These are phyloP conservation scores for Blastobotrys peoriensis DNA, from an alignment of 805 yeast species.

Conservation along the genomic window DNA sequence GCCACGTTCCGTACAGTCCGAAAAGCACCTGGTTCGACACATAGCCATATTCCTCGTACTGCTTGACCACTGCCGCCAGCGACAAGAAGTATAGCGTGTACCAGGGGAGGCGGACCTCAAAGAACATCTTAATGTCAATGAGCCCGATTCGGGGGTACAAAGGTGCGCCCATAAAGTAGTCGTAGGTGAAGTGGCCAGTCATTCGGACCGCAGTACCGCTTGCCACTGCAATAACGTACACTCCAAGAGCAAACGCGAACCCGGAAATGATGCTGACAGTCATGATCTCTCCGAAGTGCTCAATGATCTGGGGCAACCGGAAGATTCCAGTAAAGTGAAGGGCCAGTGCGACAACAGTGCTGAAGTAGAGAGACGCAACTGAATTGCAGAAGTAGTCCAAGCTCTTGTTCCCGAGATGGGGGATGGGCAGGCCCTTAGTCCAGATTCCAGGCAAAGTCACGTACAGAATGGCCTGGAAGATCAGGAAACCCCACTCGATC, in stretches of 20 bases:
- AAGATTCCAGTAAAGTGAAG: conserved; percentile 73
- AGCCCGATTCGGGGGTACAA: conserved; percentile 92
- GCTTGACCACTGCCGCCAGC: conserved; percentile 68
- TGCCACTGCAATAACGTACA: conserved; percentile 63
- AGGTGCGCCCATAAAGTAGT: conserved; percentile 96
- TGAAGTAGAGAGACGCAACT: conserved; percentile 70
- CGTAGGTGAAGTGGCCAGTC: conserved; percentile 89
- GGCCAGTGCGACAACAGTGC: conserved; percentile 49
- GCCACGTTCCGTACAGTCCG: conserved; percentile 79
- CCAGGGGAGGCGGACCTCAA: conserved; percentile 97
- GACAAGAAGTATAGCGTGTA: conserved; percentile 76
- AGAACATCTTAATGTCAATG: conserved; percentile 92
- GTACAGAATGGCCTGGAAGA: conserved; percentile 67
- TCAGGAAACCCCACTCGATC: conserved; percentile 64
- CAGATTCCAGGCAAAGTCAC: conserved; percentile 86
- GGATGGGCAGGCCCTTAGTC: conserved; percentile 91
- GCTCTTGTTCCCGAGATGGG: conserved; percentile 71
- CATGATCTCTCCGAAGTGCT: conserved; percentile 87
- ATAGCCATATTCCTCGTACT: conserved; percentile 73
- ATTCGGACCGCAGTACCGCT: conserved; percentile 78
- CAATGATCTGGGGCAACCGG: conserved; percentile 68
- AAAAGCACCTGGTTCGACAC: conserved; percentile 71
- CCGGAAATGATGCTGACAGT: conserved; percentile 83
- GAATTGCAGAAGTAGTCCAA: conserved; percentile 94
- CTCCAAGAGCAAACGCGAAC: conserved; percentile 54